Conservation (phyloP, 1,284 basidiomycete genomes). For the Ustilago bromivora region DNA sequence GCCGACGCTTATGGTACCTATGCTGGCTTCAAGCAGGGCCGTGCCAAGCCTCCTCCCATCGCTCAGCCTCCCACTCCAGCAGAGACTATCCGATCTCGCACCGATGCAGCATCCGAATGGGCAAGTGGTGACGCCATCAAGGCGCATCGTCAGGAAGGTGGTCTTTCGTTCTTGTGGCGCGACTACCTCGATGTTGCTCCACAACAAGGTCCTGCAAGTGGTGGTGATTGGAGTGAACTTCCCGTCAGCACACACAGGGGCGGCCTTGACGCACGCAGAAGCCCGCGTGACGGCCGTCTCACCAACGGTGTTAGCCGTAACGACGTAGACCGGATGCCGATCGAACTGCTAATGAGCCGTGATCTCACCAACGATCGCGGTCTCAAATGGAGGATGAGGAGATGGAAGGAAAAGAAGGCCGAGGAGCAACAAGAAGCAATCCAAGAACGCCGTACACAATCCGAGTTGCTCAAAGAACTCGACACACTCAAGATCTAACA, state of each 20-base stretch:
- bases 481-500: slow-evolving; percentile 53
- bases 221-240: slow-evolving; percentile 58
- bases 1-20: slow-evolving; percentile 51
- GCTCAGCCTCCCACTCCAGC: slow-evolving; percentile 62
- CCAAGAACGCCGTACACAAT: slow-evolving; percentile 13
- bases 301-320: slow-evolving; percentile 35
- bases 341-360: slow-evolving; percentile 66
- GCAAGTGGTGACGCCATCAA: slow-evolving; percentile 41
- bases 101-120: slow-evolving; percentile 51
- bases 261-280: slow-evolving; percentile 31
- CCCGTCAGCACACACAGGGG: slow-evolving; percentile 20
- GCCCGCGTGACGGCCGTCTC: slow-evolving; percentile 41
- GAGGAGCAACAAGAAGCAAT: slow-evolving; percentile 30
- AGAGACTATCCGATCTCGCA: slow-evolving; percentile 50
- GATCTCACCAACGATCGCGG: slow-evolving; percentile 64
- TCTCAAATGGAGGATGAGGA: slow-evolving; percentile 65
- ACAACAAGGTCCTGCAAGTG: slow-evolving; percentile 59
- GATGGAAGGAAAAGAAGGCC: slow-evolving; percentile 53
- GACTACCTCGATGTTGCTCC: slow-evolving; percentile 67
- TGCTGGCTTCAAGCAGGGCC: slow-evolving; percentile 44
- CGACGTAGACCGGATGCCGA: slow-evolving; percentile 66
- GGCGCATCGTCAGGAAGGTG: slow-evolving; percentile 54
- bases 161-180: slow-evolving; percentile 59
- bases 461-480: slow-evolving; percentile 58
- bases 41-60: slow-evolving; percentile 59